Evolutionary conservation across 78 protist genomes (phyloP), one percentile per base, ranked within the genome.

Genomic region (Acrasis kona): DNA sequence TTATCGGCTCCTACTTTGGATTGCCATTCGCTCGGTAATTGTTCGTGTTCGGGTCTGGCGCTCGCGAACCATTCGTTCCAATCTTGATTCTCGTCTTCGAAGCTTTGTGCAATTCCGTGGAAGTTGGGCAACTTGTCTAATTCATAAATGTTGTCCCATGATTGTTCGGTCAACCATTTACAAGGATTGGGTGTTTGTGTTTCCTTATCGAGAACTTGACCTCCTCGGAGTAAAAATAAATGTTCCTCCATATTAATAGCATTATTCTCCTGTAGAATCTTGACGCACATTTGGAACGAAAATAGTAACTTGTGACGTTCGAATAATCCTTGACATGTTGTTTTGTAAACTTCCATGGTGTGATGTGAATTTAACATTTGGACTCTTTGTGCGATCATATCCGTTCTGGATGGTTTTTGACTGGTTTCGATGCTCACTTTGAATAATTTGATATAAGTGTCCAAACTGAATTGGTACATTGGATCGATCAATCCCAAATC

Each of bases 381-480:
- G 41, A 93, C 38, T 2, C 94, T 81, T 72, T 78, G 86, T 4
- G 35, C 72, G 7, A 78, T 39, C 4, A 66, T 85, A 0, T 66
- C 39, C n/a, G 81, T 2, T 66, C 68, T 41, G n/a, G 42, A 32
- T 29, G 35, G 10, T 28, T 73, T 61, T 10, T 68, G 0, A 28
- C 78, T 32, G 65, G 37, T 3, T 29, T 77, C 79, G 80, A 91
- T 81, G 64, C 80, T 65, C 31, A 0, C 4, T 28, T 39, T 27
- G 82, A 84, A 92, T 41, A 84, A 75, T 2, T 27, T 37, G 8
- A 88, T 58, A 81, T 91, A 93, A 10, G 85, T 5, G 12, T 84
- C 92, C 31, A 93, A 84, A 12, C 92, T 73, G 72, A 90, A 90
- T 50, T 93, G 94, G 75, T 93, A 93, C 97, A 93, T 93, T 0